These are phyloP conservation scores for Neonectria coccinea DNA, from an alignment of 2,329 filamentous ascomycete genomes.

Conservation along the genomic window DNA sequence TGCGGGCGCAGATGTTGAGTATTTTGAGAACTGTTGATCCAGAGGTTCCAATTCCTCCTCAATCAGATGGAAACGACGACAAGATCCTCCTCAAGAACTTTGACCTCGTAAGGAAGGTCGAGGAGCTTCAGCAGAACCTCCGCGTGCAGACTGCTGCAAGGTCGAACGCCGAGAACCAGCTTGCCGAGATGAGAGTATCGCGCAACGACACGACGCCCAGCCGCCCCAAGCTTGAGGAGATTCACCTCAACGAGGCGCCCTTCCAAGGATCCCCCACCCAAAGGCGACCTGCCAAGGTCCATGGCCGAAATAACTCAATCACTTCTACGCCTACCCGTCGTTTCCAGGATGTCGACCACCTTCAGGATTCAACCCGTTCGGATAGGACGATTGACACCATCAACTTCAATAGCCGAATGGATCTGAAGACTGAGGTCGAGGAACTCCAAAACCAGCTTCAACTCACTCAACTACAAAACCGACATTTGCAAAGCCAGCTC, in stretches of 20 bases:
- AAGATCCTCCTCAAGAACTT: slow-evolving; percentile 80
- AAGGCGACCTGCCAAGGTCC: slow-evolving; percentile 67
- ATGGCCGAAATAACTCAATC: slow-evolving; percentile 74
- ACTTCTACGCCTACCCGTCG: slow-evolving; percentile 82
- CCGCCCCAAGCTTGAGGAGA: slow-evolving; percentile 85
- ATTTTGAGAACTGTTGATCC: slow-evolving; percentile 91
- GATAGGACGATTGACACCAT: slow-evolving; percentile 86
- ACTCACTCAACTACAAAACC: slow-evolving; percentile 93
- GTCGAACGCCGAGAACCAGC: slow-evolving; percentile 82
- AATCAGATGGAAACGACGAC: slow-evolving; percentile 69
- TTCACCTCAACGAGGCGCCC: slow-evolving; percentile 84
- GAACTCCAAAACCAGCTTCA: slow-evolving; percentile 95
- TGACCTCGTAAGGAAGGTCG: slow-evolving; percentile 86
- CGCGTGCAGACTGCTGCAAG: slow-evolving; percentile 85
- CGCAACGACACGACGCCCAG: slow-evolving; percentile 78
- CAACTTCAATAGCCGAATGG: slow-evolving; percentile 88
- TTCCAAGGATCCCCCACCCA: slow-evolving; percentile 81
- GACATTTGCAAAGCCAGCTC: slow-evolving; percentile 89
- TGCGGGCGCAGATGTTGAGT: slow-evolving; percentile 82
- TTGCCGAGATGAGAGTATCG: slow-evolving; percentile 80
- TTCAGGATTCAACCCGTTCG: slow-evolving; percentile 82
- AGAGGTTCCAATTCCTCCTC: slow-evolving; percentile 72
- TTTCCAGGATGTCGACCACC: slow-evolving; percentile 68
- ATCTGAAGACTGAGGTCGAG: slow-evolving; percentile 89
- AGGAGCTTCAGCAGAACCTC: slow-evolving; percentile 88